These are phyloP conservation scores for Suhomyces tanzawaensis DNA, from an alignment of 805 yeast genomes.

Conservation along the genomic window DNA sequence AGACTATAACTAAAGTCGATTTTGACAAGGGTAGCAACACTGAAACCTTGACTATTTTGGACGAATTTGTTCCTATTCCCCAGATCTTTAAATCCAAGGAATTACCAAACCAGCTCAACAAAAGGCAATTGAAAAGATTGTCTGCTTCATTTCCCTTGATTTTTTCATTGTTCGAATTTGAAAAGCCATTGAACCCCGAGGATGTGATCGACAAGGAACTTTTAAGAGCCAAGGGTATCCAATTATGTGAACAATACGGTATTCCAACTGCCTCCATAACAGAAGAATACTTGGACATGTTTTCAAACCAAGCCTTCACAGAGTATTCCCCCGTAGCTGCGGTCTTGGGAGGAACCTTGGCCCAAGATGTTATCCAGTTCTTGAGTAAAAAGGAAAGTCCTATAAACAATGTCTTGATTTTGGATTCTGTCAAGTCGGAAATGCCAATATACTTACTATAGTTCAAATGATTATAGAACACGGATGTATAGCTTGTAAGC, in stretches of 20 bases:
- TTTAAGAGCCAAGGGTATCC: slow-evolving; percentile 26
- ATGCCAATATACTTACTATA: slow-evolving; percentile 72
- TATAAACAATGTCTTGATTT: slow-evolving; percentile 71
- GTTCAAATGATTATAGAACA: no score
- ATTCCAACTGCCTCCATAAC: slow-evolving; percentile 46
- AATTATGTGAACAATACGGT: slow-evolving; percentile 30
- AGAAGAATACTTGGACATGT: slow-evolving; percentile 38
- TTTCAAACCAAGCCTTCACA: slow-evolving; percentile 50
- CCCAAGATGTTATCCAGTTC: slow-evolving; percentile 87
- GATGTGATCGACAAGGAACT: slow-evolving; percentile 23
- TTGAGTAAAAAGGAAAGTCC: slow-evolving; percentile 76
- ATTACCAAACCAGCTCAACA: slow-evolving; percentile 41
- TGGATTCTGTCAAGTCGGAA: slow-evolving; percentile 68
- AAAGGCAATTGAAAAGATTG: slow-evolving; percentile 47
- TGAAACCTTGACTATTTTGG: slow-evolving; percentile 40
- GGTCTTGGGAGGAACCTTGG: slow-evolving; percentile 81
- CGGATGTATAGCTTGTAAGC: no score
- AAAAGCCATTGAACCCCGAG: slow-evolving; percentile 22
- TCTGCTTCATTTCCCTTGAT: slow-evolving; percentile 59
- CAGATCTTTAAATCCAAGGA: slow-evolving; percentile 34
- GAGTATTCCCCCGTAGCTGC: slow-evolving; percentile 86
- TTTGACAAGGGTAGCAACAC: slow-evolving; percentile 37
- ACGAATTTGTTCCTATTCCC: slow-evolving; percentile 34
- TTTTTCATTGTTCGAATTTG: slow-evolving; percentile 54
- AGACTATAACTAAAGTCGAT: slow-evolving; percentile 31